Percentiles rank a stretch among this genome's conserved stretches.
Evolutionary conservation across 2,329 filamentous ascomycete species (phyloP).

Genomic region (Rugonectria rugulosa): DNA sequence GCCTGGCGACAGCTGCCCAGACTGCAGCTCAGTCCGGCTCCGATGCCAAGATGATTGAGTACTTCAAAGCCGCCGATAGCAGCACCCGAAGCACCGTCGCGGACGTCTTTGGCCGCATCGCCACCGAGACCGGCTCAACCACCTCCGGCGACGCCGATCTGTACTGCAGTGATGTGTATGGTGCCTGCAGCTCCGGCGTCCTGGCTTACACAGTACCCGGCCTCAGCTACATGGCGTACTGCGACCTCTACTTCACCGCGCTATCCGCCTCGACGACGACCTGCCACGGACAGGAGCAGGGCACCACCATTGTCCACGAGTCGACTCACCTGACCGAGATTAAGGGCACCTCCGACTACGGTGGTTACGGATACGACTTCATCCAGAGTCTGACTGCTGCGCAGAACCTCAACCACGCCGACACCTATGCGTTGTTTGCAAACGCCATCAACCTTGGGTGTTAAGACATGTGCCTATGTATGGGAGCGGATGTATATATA

Average conservation of each 20-base stretch:
- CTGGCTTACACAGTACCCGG: conserved; percentile 69
- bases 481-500: background rate
- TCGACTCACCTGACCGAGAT: conserved; percentile 66
- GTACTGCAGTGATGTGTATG: conserved; percentile 66
- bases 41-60: conserved; percentile 61
- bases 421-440: conserved; percentile 50
- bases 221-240: conserved; percentile 66
- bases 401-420: conserved; percentile 69
- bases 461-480: no score
- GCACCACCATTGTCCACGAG: conserved; percentile 71
- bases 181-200: conserved; percentile 57
- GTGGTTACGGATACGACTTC: conserved; percentile 63
- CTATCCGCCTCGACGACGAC: conserved; percentile 56
- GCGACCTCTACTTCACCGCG: conserved; percentile 64
- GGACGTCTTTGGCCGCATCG: conserved; percentile 58
- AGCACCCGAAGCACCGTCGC: conserved; percentile 57
- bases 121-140: conserved; percentile 61
- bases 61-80: conserved; percentile 67
- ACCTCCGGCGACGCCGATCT: conserved; percentile 57
- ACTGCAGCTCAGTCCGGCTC: conserved; percentile 57
- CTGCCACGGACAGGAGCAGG: conserved; percentile 72
- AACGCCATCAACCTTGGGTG: conserved; percentile 44
- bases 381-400: conserved; percentile 54
- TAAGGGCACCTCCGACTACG: conserved; percentile 66
- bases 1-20: conserved; percentile 61